Evolutionary conservation across 2,329 filamentous ascomycete species (phyloP), one percentile per base, ranked within the genome.

Genomic region (Cercospora brassicicola): DNA sequence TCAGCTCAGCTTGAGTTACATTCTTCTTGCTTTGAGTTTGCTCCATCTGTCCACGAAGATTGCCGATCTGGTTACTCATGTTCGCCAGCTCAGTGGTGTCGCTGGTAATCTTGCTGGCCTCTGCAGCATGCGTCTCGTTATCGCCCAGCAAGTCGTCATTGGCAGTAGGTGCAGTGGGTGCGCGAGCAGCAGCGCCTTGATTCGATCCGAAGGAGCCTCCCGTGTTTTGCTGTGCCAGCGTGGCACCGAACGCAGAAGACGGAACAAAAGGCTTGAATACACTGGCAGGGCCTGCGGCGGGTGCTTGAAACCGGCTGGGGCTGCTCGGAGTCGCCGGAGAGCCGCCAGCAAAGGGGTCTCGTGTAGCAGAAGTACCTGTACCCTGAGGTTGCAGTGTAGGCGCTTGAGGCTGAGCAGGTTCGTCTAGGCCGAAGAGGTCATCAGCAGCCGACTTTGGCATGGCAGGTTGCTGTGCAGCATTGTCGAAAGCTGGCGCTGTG

Each of bases 31-130:
- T 88, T 78, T 96, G 93, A 1, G 97, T 91, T 73, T 94, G 93
- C 77, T 97, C 93, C 89, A 96, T 97, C 81, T 99, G 93, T 76
- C 90, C 96, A 0, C 94, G 91, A 65, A 99, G 82, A 2, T 91
- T 94, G 33, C 93, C 90, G 71, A 99, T 93, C 79, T 98, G 95
- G 78, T 96, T 98, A 0, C 94, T 97, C 73, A 99, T 85, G 77
- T 99, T 98, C 62, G 94, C 95, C 67, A 99, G 85, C 79, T 99
- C 95, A 0, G 91, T 90, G 2, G 94, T 95, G 77, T 99, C 95
- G 71, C 89, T 90, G 0, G 91, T 95, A 28, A 98, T 84, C 78
- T 91, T 96, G 79, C 91, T 95, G 81, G 90, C 94, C 65, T 94
- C 89, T 76, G 96, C 93, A 1, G 91, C 91, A 60, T 73, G 71